phyloP scores from a whole-genome alignment of 2,329 filamentous ascomycete species.

The Curvularia lunata region DNA sequence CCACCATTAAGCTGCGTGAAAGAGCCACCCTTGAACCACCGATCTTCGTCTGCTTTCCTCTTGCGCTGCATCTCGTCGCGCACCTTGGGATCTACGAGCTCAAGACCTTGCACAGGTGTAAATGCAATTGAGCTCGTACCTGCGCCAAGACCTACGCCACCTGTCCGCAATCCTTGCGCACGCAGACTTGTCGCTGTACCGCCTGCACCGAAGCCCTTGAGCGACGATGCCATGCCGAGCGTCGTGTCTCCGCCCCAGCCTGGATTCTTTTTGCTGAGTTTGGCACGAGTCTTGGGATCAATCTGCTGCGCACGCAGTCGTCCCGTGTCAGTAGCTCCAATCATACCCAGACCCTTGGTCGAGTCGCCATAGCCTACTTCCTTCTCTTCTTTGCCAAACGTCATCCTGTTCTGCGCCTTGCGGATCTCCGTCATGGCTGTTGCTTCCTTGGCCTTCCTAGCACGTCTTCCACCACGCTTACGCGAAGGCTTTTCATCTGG shows the following conservation, averaged over 20 bases:
- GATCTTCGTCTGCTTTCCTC: slow-evolving; percentile 89
- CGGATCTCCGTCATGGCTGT: slow-evolving; percentile 95
- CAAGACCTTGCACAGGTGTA: slow-evolving; percentile 90
- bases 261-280: slow-evolving; percentile 92
- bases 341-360: slow-evolving; percentile 92
- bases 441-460: slow-evolving; percentile 93
- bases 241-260: slow-evolving; percentile 83
- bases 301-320: slow-evolving; percentile 86
- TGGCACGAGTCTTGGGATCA: slow-evolving; percentile 90
- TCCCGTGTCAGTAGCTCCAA: slow-evolving; percentile 87
- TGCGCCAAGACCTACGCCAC: slow-evolving; percentile 74
- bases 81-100: slow-evolving; percentile 92
- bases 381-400: slow-evolving; percentile 92
- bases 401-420: slow-evolving; percentile 95
- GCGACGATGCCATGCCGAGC: slow-evolving; percentile 63
- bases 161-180: slow-evolving; percentile 78
- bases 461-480: slow-evolving; percentile 88
- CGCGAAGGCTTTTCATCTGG: slow-evolving; percentile 94
- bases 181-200: slow-evolving; percentile 73
- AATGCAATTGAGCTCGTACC: slow-evolving; percentile 91
- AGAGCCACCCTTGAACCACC: slow-evolving; percentile 96
- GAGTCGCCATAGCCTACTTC: slow-evolving; percentile 92
- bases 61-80: slow-evolving; percentile 88
- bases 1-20: slow-evolving; percentile 80
- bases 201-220: slow-evolving; percentile 76